These are phyloP conservation scores for Fusarium annulatum DNA, from an alignment of 2,329 filamentous ascomycete species.

Conservation along the genomic window DNA sequence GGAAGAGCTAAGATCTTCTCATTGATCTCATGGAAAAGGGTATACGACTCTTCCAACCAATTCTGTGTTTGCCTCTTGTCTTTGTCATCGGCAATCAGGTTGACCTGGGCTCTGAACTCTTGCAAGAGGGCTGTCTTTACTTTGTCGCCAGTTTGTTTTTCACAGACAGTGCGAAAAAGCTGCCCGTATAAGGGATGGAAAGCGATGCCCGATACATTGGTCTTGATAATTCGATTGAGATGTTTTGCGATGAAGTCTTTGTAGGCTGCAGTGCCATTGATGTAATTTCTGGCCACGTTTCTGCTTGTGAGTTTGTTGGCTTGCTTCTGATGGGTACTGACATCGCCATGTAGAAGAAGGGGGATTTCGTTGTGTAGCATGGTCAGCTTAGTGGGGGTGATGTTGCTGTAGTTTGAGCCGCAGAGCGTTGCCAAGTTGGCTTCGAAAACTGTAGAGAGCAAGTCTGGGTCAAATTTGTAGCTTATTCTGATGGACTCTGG, in stretches of 20 bases:
- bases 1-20: not conserved
- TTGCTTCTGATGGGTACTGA: no score
- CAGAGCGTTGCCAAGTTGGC: not conserved
- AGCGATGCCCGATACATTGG: not conserved
- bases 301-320: not conserved
- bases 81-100: not conserved
- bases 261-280: rapidly evolving
- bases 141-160: not conserved
- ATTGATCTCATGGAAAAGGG: not conserved
- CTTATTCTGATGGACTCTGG: not conserved
- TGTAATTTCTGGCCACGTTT: not conserved
- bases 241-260: not conserved
- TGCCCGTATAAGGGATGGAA: not conserved
- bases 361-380: no score
- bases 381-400: no score
- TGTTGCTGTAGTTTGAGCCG: not conserved
- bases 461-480: not conserved
- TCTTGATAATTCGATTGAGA: not conserved
- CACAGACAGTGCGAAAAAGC: not conserved
- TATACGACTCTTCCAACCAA: not conserved
- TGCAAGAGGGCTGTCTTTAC: not conserved
- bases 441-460: not conserved
- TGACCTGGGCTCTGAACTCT: no score
- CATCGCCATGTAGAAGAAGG: not conserved
- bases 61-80: not conserved